Percentiles rank a stretch among this genome's conserved stretches.
phyloP scores from a whole-genome alignment of 108 stramenopile genomes.

The Chaetoceros tenuissimus region DNA sequence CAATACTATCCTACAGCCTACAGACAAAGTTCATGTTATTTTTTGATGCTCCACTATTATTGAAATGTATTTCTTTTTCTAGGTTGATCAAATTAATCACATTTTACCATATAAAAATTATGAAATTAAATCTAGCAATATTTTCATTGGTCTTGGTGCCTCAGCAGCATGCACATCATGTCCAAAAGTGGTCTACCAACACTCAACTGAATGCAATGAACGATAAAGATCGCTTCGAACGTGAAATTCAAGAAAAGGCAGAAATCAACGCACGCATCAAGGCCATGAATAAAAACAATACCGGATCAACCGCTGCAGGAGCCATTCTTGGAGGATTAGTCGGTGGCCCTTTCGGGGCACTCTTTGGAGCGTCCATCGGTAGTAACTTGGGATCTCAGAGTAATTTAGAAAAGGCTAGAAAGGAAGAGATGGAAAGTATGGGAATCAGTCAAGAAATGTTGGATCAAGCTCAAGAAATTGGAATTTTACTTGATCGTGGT shows the following conservation, averaged over 20 bases:
- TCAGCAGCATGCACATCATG: too few species aligned
- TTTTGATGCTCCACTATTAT: too few species aligned
- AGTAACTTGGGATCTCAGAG: conserved; percentile 38
- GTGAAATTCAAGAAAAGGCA: conserved; percentile 5
- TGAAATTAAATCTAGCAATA: too few species aligned
- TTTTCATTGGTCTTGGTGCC: too few species aligned
- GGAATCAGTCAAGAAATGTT: conserved; percentile 75
- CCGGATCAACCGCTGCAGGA: conserved; percentile 57
- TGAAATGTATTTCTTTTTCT: too few species aligned
- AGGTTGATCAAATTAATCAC: too few species aligned
- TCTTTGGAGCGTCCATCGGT: conserved; percentile 78
- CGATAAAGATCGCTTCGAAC: neutral
- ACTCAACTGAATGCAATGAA: too few species aligned
- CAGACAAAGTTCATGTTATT: too few species aligned
- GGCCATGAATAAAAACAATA: conserved; percentile 1
- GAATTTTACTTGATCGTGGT: conserved; percentile 43
- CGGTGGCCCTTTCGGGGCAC: conserved; percentile 68
- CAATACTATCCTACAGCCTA: too few species aligned
- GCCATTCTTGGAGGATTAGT: conserved; percentile 68
- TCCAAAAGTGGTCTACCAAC: too few species aligned
- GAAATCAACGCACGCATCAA: conserved; percentile 8
- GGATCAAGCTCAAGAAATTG: conserved; percentile 56
- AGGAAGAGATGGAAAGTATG: conserved; percentile 66
- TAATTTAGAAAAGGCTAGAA: conserved; percentile 47
- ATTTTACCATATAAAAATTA: too few species aligned